Percentiles rank a stretch among this genome's conserved stretches.
Evolutionary conservation across 148 eudicot genomes (phyloP).

Genomic region (Linanthus parryae): DNA sequence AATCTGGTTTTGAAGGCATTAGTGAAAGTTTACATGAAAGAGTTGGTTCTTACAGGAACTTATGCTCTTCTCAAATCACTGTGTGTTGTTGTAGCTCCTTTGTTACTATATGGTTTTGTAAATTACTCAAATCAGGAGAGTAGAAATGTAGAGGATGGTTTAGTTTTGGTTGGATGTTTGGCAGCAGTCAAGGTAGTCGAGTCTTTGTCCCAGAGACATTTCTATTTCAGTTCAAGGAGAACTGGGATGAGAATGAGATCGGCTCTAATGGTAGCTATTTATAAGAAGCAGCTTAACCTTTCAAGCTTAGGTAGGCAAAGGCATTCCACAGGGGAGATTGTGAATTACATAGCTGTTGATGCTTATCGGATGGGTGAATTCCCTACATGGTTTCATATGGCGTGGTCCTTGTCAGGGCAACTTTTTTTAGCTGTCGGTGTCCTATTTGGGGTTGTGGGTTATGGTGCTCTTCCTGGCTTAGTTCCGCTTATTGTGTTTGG

Average conservation of each 20-base stretch:
- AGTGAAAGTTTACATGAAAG: constrained; percentile 34
- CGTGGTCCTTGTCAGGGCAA: constrained; percentile 32
- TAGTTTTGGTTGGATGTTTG: constrained; percentile 36
- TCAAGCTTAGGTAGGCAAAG: constrained; percentile 44
- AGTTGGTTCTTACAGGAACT: constrained; percentile 34
- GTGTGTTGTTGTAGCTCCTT: constrained; percentile 33
- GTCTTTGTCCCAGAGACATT: constrained; percentile 53
- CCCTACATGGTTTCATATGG: constrained; percentile 45
- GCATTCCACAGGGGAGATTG: constrained; percentile 58
- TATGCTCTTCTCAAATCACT: constrained; percentile 32
- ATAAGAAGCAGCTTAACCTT: constrained; percentile 48
- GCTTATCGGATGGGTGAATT: constrained; percentile 70
- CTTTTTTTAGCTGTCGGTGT: constrained; percentile 31
- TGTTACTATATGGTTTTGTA: constrained; percentile 56
- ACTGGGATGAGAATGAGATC: constrained; percentile 64
- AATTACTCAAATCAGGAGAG: constrained; percentile 25
- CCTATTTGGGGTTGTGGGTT: constrained; percentile 36
- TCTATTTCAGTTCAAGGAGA: constrained; percentile 45
- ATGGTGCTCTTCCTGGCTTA: constrained; percentile 45
- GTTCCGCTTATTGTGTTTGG: constrained; percentile 41
- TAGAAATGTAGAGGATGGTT: constrained; percentile 17
- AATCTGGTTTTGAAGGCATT: constrained; percentile 28
- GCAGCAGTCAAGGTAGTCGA: constrained; percentile 38
- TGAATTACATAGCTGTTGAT: constrained; percentile 56
- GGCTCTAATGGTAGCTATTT: constrained; percentile 55